These are phyloP conservation scores for Salix koriyanagi DNA, from an alignment of 345 rosid genomes.

Conservation along the genomic window DNA sequence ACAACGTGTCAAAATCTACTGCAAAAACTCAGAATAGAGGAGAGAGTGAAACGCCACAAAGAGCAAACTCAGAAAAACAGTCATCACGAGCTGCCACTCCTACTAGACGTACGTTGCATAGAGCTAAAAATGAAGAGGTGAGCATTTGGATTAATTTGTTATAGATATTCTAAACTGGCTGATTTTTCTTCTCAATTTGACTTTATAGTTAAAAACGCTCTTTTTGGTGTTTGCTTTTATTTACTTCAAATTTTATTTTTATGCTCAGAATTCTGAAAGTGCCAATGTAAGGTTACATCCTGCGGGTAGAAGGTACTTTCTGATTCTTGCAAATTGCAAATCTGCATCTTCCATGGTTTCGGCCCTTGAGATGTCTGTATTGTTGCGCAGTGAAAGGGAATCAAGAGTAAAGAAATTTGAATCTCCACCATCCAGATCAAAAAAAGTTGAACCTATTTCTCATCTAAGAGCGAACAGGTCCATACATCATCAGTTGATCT, in stretches of 20 bases:
- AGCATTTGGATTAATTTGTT: not conserved
- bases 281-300: slow-evolving; percentile 30
- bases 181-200: not conserved
- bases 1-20: slow-evolving; percentile 21
- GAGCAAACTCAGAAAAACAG: slow-evolving; percentile 34
- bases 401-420: slow-evolving; percentile 40
- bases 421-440: slow-evolving; percentile 34
- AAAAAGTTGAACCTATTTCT: slow-evolving; percentile 35
- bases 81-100: slow-evolving; percentile 21
- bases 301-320: slow-evolving; percentile 46
- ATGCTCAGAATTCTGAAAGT: slow-evolving; percentile 39
- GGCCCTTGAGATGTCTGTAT: slow-evolving; percentile 4
- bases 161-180: not conserved
- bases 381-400: slow-evolving; percentile 42
- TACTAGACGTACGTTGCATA: slow-evolving; percentile 14
- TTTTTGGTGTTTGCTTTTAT: slow-evolving; percentile 4
- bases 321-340: slow-evolving; percentile 8
- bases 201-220: not conserved
- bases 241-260: not conserved
- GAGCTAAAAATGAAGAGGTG: slow-evolving; percentile 37
- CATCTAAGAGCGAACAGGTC: slow-evolving; percentile 50
- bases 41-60: slow-evolving; percentile 26
- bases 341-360: slow-evolving; percentile 3
- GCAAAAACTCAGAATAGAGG: slow-evolving; percentile 23
- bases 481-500: slow-evolving; percentile 1